Percentiles rank a stretch among this genome's conserved stretches.
These are phyloP conservation scores for Pholiota conissans DNA, from an alignment of 768 basidiomycete genomes.

Conservation along the genomic window DNA sequence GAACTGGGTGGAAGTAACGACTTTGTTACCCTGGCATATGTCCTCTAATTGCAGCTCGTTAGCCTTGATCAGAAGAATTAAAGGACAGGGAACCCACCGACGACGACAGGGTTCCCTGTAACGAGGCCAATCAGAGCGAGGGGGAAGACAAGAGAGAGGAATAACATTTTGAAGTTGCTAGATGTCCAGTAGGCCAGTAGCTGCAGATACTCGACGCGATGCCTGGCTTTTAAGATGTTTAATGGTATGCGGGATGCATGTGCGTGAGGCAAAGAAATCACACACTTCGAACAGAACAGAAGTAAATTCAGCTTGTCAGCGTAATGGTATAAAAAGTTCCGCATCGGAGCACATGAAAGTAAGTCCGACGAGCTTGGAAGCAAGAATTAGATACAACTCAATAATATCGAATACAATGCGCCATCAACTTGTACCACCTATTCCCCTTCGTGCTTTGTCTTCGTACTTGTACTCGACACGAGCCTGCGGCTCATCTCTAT, in stretches of 20 bases:
- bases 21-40: slow-evolving; percentile 12
- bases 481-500: no score
- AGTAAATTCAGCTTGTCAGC: not conserved
- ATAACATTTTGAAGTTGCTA: not conserved
- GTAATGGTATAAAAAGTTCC: not conserved
- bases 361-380: no score
- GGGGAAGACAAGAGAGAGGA: not conserved
- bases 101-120: not conserved
- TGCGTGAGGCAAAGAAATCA: not conserved
- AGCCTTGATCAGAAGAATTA: no score
- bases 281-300: not conserved
- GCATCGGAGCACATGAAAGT: no score
- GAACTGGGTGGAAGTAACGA: slow-evolving; percentile 13
- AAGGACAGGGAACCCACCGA: not conserved
- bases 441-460: no score
- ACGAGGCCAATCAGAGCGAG: not conserved
- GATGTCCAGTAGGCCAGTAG: not conserved
- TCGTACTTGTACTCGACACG: no score
- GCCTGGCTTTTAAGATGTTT: not conserved
- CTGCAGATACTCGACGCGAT: not conserved
- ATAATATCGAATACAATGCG: no score
- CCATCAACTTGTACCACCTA: no score
- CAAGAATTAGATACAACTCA: no score
- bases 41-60: no score
- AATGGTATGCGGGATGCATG: not conserved